A percentile compares a stretch with the other conserved stretches of the same genome.
These are phyloP conservation scores for Mycena leptocephala DNA, from an alignment of 768 basidiomycete species.

Conservation along the genomic window DNA sequence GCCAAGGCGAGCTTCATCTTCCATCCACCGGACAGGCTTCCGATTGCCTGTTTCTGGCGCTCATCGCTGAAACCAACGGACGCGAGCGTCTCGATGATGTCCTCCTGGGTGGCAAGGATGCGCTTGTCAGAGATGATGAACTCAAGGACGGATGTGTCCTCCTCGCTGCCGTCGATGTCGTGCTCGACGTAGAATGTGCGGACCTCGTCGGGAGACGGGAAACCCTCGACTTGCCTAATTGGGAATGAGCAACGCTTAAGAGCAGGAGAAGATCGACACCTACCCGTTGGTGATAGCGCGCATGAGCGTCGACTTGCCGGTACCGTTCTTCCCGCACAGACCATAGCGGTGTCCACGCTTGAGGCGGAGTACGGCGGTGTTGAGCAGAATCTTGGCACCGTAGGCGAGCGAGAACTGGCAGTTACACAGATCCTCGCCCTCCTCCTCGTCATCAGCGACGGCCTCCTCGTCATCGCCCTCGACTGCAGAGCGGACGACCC, in stretches of 20 bases:
- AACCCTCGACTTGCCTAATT: slow-evolving; percentile 91
- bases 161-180: slow-evolving; percentile 97
- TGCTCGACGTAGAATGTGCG: slow-evolving; percentile 99
- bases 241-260: slow-evolving; percentile 30
- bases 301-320: slow-evolving; percentile 97
- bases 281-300: slow-evolving; percentile 91
- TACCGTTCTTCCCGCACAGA: slow-evolving; percentile 98
- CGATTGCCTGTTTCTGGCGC: slow-evolving; percentile 89
- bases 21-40: slow-evolving; percentile 97
- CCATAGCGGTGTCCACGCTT: slow-evolving; percentile 99
- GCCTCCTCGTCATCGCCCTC: slow-evolving; percentile 80
- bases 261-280: slow-evolving; percentile 27
- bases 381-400: slow-evolving; percentile 98
- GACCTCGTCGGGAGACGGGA: slow-evolving; percentile 97
- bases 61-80: slow-evolving; percentile 94
- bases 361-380: slow-evolving; percentile 96
- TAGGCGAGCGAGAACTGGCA: slow-evolving; percentile 99
- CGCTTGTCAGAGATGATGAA: slow-evolving; percentile 93
- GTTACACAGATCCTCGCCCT: slow-evolving; percentile 98
- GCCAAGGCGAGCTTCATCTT: slow-evolving; percentile 99
- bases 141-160: slow-evolving; percentile 89
- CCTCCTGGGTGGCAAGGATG: slow-evolving; percentile 77
- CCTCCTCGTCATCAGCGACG: slow-evolving; percentile 91
- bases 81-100: slow-evolving; percentile 85
- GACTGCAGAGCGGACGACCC: slow-evolving; percentile 92